A percentile compares a stretch with the other conserved stretches of the same genome.
Evolutionary conservation across 805 yeast genomes (phyloP).

Genomic region (Jamesozyma hellenica): DNA sequence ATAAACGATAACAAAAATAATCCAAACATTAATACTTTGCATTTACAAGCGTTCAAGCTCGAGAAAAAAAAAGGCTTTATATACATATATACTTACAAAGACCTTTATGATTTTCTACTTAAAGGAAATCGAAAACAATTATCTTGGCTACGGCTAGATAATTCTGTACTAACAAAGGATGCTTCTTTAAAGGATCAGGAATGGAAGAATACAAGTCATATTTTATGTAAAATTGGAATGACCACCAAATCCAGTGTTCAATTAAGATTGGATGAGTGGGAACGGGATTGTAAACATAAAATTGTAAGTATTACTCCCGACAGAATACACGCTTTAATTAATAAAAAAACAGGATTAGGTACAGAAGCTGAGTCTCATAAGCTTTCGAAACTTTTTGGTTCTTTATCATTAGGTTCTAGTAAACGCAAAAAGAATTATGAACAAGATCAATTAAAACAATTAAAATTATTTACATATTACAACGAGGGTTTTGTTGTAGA

Average conservation of each 20-base stretch:
- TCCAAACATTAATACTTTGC: not conserved
- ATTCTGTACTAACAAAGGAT: slow-evolving; percentile 9
- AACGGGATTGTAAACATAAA: slow-evolving; percentile 19
- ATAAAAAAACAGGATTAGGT: not conserved
- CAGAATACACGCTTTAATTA: slow-evolving; percentile 7
- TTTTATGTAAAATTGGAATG: slow-evolving; percentile 27
- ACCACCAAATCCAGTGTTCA: slow-evolving; percentile 19
- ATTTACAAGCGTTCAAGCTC: not conserved
- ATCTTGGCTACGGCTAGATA: slow-evolving; percentile 17
- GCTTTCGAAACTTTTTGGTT: slow-evolving; percentile 7
- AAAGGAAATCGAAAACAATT: slow-evolving; percentile 1
- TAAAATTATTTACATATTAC: slow-evolving; percentile 9
- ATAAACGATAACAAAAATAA: not conserved
- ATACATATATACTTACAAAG: slow-evolving; percentile 21
- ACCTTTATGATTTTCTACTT: slow-evolving; percentile 11
- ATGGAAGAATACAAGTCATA: slow-evolving; percentile 14
- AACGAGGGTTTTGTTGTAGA: slow-evolving; percentile 20
- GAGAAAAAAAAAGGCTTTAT: slow-evolving; percentile 13
- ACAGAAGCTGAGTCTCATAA: not conserved
- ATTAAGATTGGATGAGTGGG: slow-evolving; percentile 24
- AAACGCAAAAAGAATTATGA: not conserved
- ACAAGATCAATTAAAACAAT: not conserved
- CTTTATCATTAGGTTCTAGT: slow-evolving; percentile 6
- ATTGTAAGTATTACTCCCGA: slow-evolving; percentile 21
- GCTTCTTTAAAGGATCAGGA: slow-evolving; percentile 1